Evolutionary conservation across 1,284 basidiomycete species (phyloP), one percentile per base, ranked within the genome.

Genomic region (Ceratorhiza oryzae-sativae): DNA sequence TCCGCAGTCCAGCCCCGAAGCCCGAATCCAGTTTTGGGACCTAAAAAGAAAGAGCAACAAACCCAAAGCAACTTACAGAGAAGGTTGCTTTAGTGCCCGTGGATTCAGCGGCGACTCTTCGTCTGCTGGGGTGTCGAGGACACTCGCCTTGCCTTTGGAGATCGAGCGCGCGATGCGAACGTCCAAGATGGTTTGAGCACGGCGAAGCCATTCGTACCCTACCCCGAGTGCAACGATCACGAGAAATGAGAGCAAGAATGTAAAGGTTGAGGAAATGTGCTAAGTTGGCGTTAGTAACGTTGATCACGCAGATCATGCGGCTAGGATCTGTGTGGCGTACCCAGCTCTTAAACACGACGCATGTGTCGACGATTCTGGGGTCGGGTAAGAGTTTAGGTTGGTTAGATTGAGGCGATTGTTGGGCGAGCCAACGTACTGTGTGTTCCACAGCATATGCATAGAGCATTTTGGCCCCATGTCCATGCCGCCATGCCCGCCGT

Each of bases 151-250:
- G 71, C 79, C 82, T 73, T 82, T 80, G 5, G 72, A 75, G 59
- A 90, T 80, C 23, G 80, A 77, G 59, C 79, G 79, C 12, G 87
- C 88, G 73, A 93, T 86, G 55, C 82, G 82, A 8, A 79, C 76
- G 77, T 93, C 91, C 68, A 90, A 81, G 55, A 80, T 79, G 75
- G 82, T 84, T 79, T 86, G 86, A 74, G 88, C 84, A 55, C 83
- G 82, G 71, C 90, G 87, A 58, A 93, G 84, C 79, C 90, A 92
- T 78, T 93, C 91, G 79, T 88, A 92, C 75, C 88, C 80, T n/a
- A 91, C 80, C 63, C 89, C 86, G 41, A 93, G 84, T 18, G 70
- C 49, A 1, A 88, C 82, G 79, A 93, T 88, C 73, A 81, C 84
- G 72, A 88, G 56, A 78, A 86, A 88, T 25, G 90, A 91, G 73